phyloP scores from a whole-genome alignment of 176 grass and related monocot species.

The Alloteropsis semialata region DNA sequence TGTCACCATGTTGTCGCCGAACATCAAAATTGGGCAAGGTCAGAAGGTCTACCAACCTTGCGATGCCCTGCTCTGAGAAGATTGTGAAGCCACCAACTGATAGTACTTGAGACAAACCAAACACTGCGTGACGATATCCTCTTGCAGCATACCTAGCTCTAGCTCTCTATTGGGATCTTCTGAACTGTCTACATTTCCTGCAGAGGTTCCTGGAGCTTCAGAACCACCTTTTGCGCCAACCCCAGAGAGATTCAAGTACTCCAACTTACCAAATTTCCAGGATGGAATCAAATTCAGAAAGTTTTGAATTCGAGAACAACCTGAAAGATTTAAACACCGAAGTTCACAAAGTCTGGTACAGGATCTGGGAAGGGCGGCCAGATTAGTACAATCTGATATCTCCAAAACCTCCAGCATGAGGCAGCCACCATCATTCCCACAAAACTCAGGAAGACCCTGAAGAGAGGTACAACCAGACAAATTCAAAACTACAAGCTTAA shows the following conservation, averaged over 20 bases:
- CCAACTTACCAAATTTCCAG: background rate
- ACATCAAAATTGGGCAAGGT: background rate
- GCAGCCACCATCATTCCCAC: background rate
- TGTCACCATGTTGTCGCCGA: background rate
- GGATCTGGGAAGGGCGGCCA: background rate
- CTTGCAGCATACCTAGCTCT: background rate
- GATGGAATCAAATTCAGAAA: background rate
- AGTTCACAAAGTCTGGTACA: background rate
- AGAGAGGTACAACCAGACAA: constrained; percentile 3
- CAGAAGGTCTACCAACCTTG: background rate
- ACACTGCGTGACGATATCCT: background rate
- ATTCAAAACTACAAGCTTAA: background rate
- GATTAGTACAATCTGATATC: background rate
- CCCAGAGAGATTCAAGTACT: background rate
- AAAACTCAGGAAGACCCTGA: background rate
- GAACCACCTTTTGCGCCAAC: background rate
- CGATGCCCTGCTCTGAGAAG: background rate
- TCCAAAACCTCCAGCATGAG: background rate
- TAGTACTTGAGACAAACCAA: background rate
- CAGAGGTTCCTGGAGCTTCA: background rate
- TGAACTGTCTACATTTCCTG: background rate
- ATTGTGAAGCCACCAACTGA: background rate
- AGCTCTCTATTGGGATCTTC: background rate
- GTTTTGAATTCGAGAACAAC: background rate
- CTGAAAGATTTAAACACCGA: background rate